Percentiles rank a stretch among this genome's conserved stretches.
phyloP scores from a whole-genome alignment of 208 protist genomes.

The Strigomonas culicis region DNA sequence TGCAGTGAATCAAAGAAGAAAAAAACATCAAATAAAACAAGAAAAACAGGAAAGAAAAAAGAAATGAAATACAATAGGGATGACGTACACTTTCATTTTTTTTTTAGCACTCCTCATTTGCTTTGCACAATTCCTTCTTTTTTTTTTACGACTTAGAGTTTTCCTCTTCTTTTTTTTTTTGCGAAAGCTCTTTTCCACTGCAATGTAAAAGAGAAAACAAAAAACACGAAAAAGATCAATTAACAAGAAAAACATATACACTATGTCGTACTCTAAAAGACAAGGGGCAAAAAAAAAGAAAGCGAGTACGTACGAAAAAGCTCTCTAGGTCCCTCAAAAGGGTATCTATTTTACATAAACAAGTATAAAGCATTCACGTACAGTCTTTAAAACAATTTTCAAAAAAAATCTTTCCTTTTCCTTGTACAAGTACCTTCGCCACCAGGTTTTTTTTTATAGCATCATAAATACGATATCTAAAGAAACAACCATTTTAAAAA shows the following conservation, averaged over 20 bases:
- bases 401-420: slow-evolving; percentile 11
- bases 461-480: no score
- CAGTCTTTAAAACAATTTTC: neutral
- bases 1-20: neutral
- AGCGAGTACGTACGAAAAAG: neutral
- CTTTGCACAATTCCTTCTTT: neutral
- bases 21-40: slow-evolving; percentile 6
- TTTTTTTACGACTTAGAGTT: neutral
- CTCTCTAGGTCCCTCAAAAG: neutral
- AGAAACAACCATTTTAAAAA: neutral
- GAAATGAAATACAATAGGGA: slow-evolving; percentile 2
- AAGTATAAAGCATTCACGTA: no score
- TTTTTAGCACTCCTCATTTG: neutral
- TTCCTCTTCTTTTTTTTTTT: neutral
- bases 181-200: neutral
- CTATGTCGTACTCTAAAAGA: neutral
- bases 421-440: neutral
- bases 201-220: neutral
- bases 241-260: slow-evolving; percentile 4
- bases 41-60: neutral
- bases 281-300: slow-evolving; percentile 1
- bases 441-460: neutral
- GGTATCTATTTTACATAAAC: slow-evolving; percentile 3
- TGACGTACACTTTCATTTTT: neutral
- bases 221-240: slow-evolving; percentile 4